Evolutionary conservation across 345 rosid genomes (phyloP).

Genomic region (Gynandropsis gynandra): DNA sequence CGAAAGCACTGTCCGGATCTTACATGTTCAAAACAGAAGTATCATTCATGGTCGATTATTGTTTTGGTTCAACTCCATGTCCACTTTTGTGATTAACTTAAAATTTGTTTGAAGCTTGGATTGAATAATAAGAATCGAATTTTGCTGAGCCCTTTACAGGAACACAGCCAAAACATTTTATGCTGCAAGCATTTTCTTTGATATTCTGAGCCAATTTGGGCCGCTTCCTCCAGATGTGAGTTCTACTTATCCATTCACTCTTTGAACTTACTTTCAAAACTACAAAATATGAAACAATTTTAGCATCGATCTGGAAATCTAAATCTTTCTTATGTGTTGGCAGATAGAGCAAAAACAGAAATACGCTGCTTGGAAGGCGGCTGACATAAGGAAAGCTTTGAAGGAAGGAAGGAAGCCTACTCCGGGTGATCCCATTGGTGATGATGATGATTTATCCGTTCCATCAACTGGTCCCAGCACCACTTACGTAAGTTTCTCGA

Average conservation of each 20-base stretch:
- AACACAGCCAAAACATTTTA: slow-evolving; percentile 94
- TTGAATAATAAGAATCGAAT: slow-evolving; percentile 12
- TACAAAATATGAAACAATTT: no score
- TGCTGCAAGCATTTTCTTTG: slow-evolving; percentile 96
- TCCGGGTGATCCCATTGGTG: slow-evolving; percentile 74
- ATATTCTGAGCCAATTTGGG: slow-evolving; percentile 80
- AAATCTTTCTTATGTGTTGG: slow-evolving; percentile 11
- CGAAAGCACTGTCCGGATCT: neutral
- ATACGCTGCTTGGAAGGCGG: slow-evolving; percentile 81
- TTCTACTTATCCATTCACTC: slow-evolving; percentile 15
- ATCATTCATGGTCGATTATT: neutral
- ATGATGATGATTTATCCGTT: slow-evolving; percentile 50
- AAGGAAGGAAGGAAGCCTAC: slow-evolving; percentile 73
- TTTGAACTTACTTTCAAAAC: neutral
- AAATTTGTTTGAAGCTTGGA: slow-evolving; percentile 7
- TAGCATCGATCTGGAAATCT: slow-evolving; percentile 8
- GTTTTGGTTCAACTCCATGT: neutral
- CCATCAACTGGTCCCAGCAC: slow-evolving; percentile 38
- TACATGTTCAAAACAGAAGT: neutral
- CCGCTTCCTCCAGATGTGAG: slow-evolving; percentile 84
- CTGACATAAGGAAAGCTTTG: slow-evolving; percentile 83
- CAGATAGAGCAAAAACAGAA: slow-evolving; percentile 73
- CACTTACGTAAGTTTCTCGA: slow-evolving; percentile 23
- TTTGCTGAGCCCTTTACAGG: slow-evolving; percentile 46
- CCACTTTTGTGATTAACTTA: neutral